Evolutionary conservation across 2,329 filamentous ascomycete genomes (phyloP), one percentile per base, ranked within the genome.

Genomic region (Venturia nashicola): DNA sequence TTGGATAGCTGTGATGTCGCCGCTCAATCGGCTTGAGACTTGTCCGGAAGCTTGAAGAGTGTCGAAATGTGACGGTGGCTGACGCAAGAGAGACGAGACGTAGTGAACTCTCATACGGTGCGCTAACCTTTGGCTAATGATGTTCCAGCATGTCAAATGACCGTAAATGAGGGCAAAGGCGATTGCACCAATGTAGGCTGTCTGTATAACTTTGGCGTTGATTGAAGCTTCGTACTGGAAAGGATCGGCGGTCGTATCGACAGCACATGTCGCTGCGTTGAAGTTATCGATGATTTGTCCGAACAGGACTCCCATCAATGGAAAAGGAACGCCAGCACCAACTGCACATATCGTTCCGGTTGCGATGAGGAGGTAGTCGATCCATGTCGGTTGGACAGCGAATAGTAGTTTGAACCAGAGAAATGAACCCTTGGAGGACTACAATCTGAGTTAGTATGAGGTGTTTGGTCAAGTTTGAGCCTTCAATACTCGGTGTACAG

Each of bases 61-160:
- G 68, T 88, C 86, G 70, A 88, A 87, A 70, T 83, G 87, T 18
- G 83, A 76, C 0, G 85, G 80, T 64, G 87, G 84, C 69, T 88
- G 85, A 55, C 79, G 76, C 16, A 88, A 75, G 23, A 88, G 72
- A 20, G 78, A 80, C 36, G 77, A 75, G 48, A 88, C 78, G 68
- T 88, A 88, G 44, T 75, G 77, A 67, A 85, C 82, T 54, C 86
- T 81, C 59, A 89, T 75, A 39, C 86, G 79, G 67, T 84, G 83
- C 59, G 84, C 83, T 9, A 89, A 76, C 4, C 86, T 82, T 66
- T 85, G 84, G 64, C 85, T 85, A 66, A 82, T 79, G 67, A 88
- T 76, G 67, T 79, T 84, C 85, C 85, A 89, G 67, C 81, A 86
- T 12, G 82, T 76, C 40, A 86, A 78, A 70, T 89, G 83, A 63